Evolutionary conservation across 768 basidiomycete genomes (phyloP).

Genomic region (Pulveroboletus frians): DNA sequence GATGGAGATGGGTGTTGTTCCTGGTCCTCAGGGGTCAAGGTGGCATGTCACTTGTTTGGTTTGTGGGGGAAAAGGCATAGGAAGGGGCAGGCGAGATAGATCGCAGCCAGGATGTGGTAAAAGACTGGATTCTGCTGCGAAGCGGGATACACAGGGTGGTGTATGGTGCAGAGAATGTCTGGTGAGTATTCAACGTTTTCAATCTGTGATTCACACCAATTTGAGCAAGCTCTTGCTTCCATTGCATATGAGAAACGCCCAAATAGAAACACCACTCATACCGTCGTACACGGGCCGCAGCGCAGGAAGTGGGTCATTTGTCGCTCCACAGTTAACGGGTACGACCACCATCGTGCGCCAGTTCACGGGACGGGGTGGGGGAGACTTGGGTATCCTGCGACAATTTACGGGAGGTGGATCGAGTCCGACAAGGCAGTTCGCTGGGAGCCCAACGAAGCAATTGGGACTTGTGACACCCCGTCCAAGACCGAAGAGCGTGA

Average conservation of each 20-base stretch:
- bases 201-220: conserved; percentile 6
- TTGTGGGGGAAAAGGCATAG: conserved; percentile 64
- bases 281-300: conserved; percentile 42
- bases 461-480: conserved; percentile 39
- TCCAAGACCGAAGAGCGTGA: conserved; percentile 73
- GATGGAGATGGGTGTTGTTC: conserved; percentile 83
- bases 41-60: conserved; percentile 79
- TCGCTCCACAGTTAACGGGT: conserved; percentile 59
- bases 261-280: conserved; percentile 48
- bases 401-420: conserved; percentile 66
- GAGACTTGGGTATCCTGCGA: conserved; percentile 35
- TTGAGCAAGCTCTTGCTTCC: conserved; percentile 52
- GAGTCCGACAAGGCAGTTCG: conserved; percentile 63
- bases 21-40: conserved; percentile 74
- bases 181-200: conserved; percentile 38
- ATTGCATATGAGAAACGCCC: conserved; percentile 40
- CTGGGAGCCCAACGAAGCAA: conserved; percentile 67
- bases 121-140: conserved; percentile 77
- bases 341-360: conserved; percentile 71
- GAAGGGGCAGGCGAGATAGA: conserved; percentile 43
- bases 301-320: conserved; percentile 19
- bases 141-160: conserved; percentile 58
- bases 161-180: conserved; percentile 85
- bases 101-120: conserved; percentile 77
- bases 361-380: conserved; percentile 57